Evolutionary conservation across 2,329 filamentous ascomycete genomes (phyloP), one percentile per base, ranked within the genome.

Genomic region (Cryphonectria naterciae): DNA sequence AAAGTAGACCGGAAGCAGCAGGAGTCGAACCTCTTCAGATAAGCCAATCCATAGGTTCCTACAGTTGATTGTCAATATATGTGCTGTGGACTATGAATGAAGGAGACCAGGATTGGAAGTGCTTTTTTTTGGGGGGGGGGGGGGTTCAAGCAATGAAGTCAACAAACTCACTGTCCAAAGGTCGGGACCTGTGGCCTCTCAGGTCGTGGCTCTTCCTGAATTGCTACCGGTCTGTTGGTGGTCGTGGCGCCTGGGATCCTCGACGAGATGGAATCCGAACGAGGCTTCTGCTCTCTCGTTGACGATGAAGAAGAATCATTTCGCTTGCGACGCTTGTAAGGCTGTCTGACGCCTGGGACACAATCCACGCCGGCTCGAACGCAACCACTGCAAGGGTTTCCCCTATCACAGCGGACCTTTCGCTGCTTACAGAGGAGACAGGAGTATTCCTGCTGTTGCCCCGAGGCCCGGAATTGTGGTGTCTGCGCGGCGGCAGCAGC

Each of bases 401-500:
- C 79, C 64, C 83, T 81, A 67, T 85, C 81, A 75, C 85, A 87
- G 68, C 82, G 84, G 35, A 86, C 78, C 74, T 86, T 87, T 35
- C 85, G 82, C 73, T 85, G 84, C 74, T 87, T 85, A 74, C 86
- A 89, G 2, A 82, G 78, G 7, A 86, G 77, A 73, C 87, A 89
- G 0, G 86, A 82, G 56, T 85, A 82, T 25, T 74, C 72, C 49
- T 73, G 71, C 43, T 71, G 69, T 7, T 37, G 54, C 3, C 52
- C 68, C 13, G 71, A 54, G 5, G 28, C 19, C 46, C 63, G 65
- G 60, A 65, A 52, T 11, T 66, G 68, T 6, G 56, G 11, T 28
- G 63, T n/a, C 22, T 56, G 13, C 28, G 43, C 37, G n/a, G 62
- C 15, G n/a, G 17, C 32, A 2, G 58, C 19, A 8, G 56, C 28